These are phyloP conservation scores for Eucommia ulmoides DNA, from an alignment of 257 asterid genomes.

Conservation along the genomic window DNA sequence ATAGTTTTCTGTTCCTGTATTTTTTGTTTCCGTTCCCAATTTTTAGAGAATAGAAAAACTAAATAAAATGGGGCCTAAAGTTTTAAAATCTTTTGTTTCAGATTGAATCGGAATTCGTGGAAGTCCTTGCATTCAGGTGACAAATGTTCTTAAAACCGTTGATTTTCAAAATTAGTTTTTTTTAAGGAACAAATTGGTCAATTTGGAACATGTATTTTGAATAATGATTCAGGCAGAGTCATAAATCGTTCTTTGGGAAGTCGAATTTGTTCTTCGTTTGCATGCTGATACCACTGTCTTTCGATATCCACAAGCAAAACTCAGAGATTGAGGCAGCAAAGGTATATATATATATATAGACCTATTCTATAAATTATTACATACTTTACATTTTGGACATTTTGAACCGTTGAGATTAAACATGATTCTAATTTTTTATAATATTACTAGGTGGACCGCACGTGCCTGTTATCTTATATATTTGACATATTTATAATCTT, in stretches of 20 bases:
- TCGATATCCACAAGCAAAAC: background rate
- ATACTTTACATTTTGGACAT: too few relatives aligned
- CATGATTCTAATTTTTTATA: too few relatives aligned
- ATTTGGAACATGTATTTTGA: background rate
- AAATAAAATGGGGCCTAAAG: too few relatives aligned
- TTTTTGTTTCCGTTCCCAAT: background rate
- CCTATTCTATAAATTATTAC: too few relatives aligned
- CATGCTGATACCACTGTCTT: background rate
- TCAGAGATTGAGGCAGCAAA: background rate
- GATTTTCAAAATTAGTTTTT: too few relatives aligned
- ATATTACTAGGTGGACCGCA: too few relatives aligned
- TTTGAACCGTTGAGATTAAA: too few relatives aligned
- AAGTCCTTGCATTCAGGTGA: constrained; percentile 1
- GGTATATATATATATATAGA: background rate
- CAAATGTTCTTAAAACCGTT: background rate
- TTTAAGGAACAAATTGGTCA: background rate
- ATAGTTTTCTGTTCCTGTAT: background rate
- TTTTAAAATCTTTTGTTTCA: too few relatives aligned
- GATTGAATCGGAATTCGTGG: background rate
- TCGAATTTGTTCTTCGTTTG: background rate
- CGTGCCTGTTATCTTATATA: too few relatives aligned
- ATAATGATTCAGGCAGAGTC: constrained; percentile 1
- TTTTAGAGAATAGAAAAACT: too few relatives aligned
- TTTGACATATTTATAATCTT: too few relatives aligned
- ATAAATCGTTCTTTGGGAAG: constrained; percentile 1